These are phyloP conservation scores for Geotrichum carabidarum DNA, from an alignment of 1,139 yeast genomes.

Conservation along the genomic window DNA sequence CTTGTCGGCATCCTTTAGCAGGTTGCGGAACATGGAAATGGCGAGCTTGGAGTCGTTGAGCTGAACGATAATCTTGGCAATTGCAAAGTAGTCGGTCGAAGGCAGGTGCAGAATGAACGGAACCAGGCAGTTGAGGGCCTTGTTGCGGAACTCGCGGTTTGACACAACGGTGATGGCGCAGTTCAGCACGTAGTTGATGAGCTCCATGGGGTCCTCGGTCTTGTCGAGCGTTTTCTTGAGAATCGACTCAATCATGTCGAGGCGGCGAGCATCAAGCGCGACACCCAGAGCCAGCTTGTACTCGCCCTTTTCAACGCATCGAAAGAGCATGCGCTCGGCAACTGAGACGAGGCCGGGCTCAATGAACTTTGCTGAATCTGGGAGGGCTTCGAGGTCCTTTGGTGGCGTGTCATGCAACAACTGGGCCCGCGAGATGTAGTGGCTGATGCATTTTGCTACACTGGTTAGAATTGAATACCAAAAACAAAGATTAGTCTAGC, in stretches of 20 bases:
- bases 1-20: conserved; percentile 41
- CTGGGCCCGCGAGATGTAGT: conserved; percentile 65
- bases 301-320: conserved; percentile 70
- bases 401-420: conserved; percentile 44
- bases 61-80: conserved; percentile 83
- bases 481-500: neutral
- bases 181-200: conserved; percentile 70
- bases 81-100: conserved; percentile 67
- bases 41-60: conserved; percentile 74
- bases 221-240: conserved; percentile 44
- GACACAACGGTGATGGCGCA: conserved; percentile 66
- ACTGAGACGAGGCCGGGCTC: conserved; percentile 62
- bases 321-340: conserved; percentile 80
- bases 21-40: conserved; percentile 56
- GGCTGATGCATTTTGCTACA: conserved; percentile 71
- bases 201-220: conserved; percentile 42
- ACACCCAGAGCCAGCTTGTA: conserved; percentile 83
- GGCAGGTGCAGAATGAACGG: conserved; percentile 53
- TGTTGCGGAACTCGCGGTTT: conserved; percentile 59
- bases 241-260: conserved; percentile 70
- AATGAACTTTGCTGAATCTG: conserved; percentile 33
- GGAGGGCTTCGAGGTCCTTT: conserved; percentile 23
- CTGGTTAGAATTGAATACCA: neutral
- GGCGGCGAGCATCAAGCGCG: conserved; percentile 79
- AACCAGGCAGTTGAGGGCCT: conserved; percentile 60